Evolutionary conservation across 2,329 filamentous ascomycete species (phyloP).

Genomic region (Drechmeria coniospora): DNA sequence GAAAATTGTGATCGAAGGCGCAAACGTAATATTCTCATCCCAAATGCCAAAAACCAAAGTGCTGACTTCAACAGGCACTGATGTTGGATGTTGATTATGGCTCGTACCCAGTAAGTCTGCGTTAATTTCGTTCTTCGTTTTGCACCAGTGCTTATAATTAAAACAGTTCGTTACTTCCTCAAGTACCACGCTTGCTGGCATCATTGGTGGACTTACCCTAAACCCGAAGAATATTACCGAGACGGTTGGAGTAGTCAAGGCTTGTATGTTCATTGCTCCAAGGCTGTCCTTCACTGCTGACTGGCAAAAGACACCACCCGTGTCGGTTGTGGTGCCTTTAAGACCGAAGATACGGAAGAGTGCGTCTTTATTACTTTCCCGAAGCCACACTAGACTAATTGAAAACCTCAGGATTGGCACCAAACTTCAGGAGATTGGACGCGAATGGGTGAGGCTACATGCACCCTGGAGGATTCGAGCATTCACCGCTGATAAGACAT

Average conservation of each 20-base stretch:
- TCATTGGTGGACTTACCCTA: constrained; percentile 12
- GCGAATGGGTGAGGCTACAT: no score
- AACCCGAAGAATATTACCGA: constrained; percentile 39
- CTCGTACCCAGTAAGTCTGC: no score
- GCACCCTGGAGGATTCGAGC: no score
- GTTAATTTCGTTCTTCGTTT: no score
- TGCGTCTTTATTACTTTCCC: constrained; percentile 8
- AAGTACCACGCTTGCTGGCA: constrained; percentile 12
- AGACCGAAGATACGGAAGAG: constrained; percentile 40
- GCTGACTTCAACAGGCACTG: no score
- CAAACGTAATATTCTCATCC: no score
- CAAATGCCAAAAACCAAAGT: no score
- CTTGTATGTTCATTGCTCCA: no score
- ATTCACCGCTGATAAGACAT: no score
- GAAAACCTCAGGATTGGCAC: no score
- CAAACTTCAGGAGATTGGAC: constrained; percentile 29
- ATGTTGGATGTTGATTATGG: constrained; percentile 51
- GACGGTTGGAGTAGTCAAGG: constrained; percentile 50
- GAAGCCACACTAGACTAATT: constrained; percentile 9
- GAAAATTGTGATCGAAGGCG: constrained; percentile 53
- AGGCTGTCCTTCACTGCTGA: no score
- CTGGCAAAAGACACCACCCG: constrained; percentile 8
- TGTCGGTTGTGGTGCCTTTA: constrained; percentile 30
- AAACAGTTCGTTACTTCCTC: constrained; percentile 14
- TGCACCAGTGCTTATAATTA: background rate